A percentile compares a stretch with the other conserved stretches of the same genome.
These are phyloP conservation scores for Heritiera littoralis DNA, from an alignment of 345 rosid genomes.

Conservation along the genomic window DNA sequence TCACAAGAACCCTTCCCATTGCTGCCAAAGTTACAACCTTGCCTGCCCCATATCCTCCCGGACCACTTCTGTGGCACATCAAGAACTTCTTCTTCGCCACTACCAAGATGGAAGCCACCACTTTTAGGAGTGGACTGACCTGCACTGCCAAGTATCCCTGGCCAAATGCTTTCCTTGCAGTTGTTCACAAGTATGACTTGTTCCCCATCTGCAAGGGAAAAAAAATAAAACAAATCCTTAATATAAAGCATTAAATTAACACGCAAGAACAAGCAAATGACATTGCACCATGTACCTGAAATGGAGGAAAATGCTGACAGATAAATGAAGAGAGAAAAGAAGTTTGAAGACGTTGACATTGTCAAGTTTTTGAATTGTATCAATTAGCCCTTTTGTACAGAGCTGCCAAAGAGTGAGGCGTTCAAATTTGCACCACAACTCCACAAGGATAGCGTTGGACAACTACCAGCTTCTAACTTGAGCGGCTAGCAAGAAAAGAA, in stretches of 20 bases:
- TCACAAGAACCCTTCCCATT: conserved; percentile 70
- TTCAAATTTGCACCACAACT: background rate
- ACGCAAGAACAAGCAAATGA: background rate
- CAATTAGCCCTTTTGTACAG: background rate
- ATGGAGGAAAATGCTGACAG: conserved; percentile 26
- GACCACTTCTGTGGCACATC: conserved; percentile 81
- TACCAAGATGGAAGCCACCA: conserved; percentile 69
- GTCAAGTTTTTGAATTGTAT: conserved; percentile 1
- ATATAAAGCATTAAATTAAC: background rate
- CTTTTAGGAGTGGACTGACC: conserved; percentile 57
- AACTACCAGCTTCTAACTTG: background rate
- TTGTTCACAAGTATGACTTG: conserved; percentile 82
- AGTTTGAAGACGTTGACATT: conserved; percentile 38
- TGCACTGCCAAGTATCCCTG: conserved; percentile 71
- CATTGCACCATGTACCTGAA: conserved; percentile 15
- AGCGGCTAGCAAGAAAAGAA: background rate
- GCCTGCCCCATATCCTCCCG: conserved; percentile 81
- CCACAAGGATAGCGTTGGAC: background rate
- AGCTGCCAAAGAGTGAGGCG: background rate
- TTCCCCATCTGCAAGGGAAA: conserved; percentile 49
- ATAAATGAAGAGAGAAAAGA: conserved; percentile 32
- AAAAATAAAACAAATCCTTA: background rate
- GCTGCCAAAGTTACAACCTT: conserved; percentile 66
- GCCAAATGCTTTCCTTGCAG: conserved; percentile 82
- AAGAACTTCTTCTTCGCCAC: conserved; percentile 64